A percentile compares a stretch with the other conserved stretches of the same genome.
These are phyloP conservation scores for Agastache rugosa DNA, from an alignment of 257 asterid genomes.

Conservation along the genomic window DNA sequence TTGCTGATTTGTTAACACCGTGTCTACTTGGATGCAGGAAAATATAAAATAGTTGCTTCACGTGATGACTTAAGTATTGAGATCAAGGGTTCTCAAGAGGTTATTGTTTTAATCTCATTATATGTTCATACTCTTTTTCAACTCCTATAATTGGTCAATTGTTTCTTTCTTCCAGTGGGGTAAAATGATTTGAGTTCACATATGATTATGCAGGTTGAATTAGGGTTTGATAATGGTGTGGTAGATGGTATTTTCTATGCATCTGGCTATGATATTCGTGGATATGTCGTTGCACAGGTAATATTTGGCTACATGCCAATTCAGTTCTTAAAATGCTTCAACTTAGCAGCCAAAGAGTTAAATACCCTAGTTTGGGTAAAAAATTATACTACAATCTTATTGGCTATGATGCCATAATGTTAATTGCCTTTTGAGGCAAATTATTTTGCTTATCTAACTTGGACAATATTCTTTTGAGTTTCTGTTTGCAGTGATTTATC, in stretches of 20 bases:
- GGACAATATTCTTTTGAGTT: conserved; percentile 25
- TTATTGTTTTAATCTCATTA: conserved; percentile 34
- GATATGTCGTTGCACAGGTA: conserved; percentile 95
- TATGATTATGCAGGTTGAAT: conserved; percentile 69
- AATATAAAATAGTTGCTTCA: conserved; percentile 77
- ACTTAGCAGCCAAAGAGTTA: conserved; percentile 18
- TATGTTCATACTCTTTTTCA: conserved; percentile 12
- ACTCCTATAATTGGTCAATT: conserved; percentile 17
- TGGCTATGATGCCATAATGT: conserved; percentile 5
- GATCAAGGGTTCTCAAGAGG: conserved; percentile 86
- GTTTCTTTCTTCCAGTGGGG: not conserved
- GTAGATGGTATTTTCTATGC: conserved; percentile 76
- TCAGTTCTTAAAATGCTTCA: conserved; percentile 1
- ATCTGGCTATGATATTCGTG: conserved; percentile 85
- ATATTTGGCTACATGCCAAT: conserved; percentile 20
- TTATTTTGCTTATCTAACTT: conserved; percentile 26
- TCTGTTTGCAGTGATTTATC: conserved; percentile 11
- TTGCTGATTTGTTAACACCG: conserved; percentile 30
- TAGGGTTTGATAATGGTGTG: conserved; percentile 72
- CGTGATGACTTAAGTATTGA: conserved; percentile 71
- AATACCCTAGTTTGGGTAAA: conserved; percentile 3
- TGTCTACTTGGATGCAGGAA: conserved; percentile 59
- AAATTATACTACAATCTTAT: conserved; percentile 6
- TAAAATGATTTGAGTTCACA: conserved; percentile 20
- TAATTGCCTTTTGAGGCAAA: conserved; percentile 15